Base-by-base conservation (phyloP, 148 eudicot species). In the Diospyros lotus region DNA sequence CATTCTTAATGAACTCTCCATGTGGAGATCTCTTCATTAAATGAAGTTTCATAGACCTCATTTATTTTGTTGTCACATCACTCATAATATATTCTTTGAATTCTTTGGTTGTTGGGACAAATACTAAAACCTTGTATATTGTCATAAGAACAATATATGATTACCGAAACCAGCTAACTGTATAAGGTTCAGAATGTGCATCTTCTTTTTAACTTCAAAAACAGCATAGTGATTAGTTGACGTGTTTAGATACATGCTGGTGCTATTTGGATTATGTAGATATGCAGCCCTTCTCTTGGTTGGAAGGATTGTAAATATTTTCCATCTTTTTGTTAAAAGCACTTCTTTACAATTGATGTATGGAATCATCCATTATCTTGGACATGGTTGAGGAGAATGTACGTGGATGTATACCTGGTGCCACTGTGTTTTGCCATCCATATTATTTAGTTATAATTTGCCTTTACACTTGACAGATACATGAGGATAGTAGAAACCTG, bases 401-500 rank as follows among this genome's bases (percentile, higher is more conserved):
- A 17, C 11, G 28, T 28, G 28, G 28, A 28, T 28, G 28, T 28
- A 28, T 28, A 28, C 28, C 28, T 28, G 28, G 28, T 28, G 28
- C 28, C 28, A 28, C 28, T 28, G 28, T 28, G 28, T 28, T 28
- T 28, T 28, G 28, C 28, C 28, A 28, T 28, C 28, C 28, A 28
- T 28, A 28, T 28, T 28, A 28, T 28, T 28, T 28, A 28, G 28
- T 28, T 28, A 28, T 28, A 28, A 28, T 28, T 28, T 28, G 28
- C 28, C 28, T 28, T 28, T 28, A 28, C 28, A 14, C 46, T 40
- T 71, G 53, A 46, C 87, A 95, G 98, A 87, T 90, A 86, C 72
- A 79, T 77, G 46, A 85, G 81, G 76, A 78, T 93, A 76, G 67
- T 88, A 40, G 79, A 84, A 77, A 76, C 87, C 42, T 86, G 91